phyloP scores from a whole-genome alignment of 2,329 filamentous ascomycete genomes.

The Diaporthe destruens region DNA sequence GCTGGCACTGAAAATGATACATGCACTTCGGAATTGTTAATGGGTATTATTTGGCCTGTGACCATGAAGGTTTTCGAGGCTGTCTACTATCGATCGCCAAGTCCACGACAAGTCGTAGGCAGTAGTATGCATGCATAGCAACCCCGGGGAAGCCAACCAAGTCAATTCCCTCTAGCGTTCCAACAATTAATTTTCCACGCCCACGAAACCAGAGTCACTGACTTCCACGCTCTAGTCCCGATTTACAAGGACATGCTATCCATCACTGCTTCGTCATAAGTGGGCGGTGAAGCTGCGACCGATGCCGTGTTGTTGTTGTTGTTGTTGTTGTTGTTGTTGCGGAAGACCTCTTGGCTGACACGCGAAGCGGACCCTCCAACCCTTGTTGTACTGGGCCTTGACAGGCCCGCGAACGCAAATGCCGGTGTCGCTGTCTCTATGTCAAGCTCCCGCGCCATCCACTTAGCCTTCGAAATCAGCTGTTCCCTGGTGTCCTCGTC shows the following conservation, averaged over 20 bases:
- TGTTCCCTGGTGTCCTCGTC: not conserved
- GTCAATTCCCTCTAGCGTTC: not conserved
- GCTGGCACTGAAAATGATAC: no score
- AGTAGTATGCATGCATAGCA: not conserved
- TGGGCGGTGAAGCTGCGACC: not conserved
- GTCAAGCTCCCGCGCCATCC: not conserved
- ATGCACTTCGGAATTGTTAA: no score
- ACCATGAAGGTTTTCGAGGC: no score
- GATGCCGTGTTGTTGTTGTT: no score
- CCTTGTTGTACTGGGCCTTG: not conserved
- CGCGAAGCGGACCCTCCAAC: not conserved
- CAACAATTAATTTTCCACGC: not conserved
- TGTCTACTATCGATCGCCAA: no score
- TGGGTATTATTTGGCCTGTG: no score
- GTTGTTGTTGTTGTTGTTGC: no score
- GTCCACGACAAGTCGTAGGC: not conserved
- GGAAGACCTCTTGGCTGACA: fast-evolving
- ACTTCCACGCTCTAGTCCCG: not conserved
- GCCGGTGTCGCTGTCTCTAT: not conserved
- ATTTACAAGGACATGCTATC: no score
- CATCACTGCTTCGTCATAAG: not conserved
- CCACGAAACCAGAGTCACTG: not conserved
- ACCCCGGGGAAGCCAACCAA: not conserved
- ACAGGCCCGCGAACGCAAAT: not conserved
- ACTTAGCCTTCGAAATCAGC: not conserved